phyloP scores from a whole-genome alignment of 164 flowering plant species.

The Vitis cinerea region DNA sequence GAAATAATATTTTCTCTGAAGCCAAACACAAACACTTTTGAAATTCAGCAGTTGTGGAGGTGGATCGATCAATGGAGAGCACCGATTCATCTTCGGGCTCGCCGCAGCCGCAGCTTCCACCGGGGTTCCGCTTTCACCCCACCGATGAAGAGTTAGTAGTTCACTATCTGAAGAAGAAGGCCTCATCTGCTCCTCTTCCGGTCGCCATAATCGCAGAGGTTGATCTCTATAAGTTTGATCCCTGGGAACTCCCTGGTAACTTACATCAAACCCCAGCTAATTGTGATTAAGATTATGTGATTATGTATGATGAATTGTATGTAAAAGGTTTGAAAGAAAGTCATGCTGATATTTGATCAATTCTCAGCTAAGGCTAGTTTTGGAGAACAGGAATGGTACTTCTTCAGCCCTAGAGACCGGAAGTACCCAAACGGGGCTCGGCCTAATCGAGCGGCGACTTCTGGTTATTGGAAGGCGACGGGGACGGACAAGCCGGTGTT shows the following conservation, averaged over 20 bases:
- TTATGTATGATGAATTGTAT: not conserved
- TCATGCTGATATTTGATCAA: not conserved
- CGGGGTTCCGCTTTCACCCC: conserved; percentile 84
- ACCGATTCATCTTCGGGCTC: conserved; percentile 55
- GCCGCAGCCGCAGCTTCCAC: conserved; percentile 76
- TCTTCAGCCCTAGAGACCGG: conserved; percentile 87
- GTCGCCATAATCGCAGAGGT: conserved; percentile 76
- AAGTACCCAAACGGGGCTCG: conserved; percentile 91
- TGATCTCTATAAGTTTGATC: conserved; percentile 82
- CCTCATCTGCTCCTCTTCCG: conserved; percentile 60
- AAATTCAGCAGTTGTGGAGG: not conserved
- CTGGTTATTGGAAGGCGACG: conserved; percentile 96
- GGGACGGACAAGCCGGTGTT: conserved; percentile 93
- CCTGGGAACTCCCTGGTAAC: conserved; percentile 87
- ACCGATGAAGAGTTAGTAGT: conserved; percentile 86
- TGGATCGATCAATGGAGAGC: conserved; percentile 40
- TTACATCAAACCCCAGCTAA: not conserved
- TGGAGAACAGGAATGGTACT: conserved; percentile 94
- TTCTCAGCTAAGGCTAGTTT: conserved; percentile 72
- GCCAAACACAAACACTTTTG: not conserved
- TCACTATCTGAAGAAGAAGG: conserved; percentile 76
- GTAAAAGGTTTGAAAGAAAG: no score
- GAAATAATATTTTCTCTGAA: not conserved
- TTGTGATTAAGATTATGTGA: not conserved
- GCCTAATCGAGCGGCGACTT: conserved; percentile 86